Evolutionary conservation across 139 green algal genomes (phyloP), one percentile per base, ranked within the genome.

Genomic region (Eudorina sp.): DNA sequence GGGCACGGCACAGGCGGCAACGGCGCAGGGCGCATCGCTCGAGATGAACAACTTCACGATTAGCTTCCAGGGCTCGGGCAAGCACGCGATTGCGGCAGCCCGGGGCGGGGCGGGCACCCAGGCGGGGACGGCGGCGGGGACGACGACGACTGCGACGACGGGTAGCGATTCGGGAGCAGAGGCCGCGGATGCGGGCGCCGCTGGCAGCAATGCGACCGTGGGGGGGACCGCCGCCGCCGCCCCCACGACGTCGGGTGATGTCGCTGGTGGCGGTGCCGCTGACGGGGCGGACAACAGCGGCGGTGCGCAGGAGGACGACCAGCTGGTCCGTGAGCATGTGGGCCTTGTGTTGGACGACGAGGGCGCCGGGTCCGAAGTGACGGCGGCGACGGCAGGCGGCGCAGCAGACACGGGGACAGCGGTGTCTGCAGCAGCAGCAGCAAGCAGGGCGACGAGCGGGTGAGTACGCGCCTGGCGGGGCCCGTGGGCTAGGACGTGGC

Each of bases 301-400:
- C n/a, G n/a, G n/a, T n/a, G n/a, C n/a, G n/a, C n/a, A 53, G 7
- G 79, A 58, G 41, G 60, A 86, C 2, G 62, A 62, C 29, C 60
- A 86, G 25, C 60, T 86, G 27, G 25, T 40, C 0, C 53, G 79
- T 2, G 79, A 75, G 34, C 41, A 69, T 4, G n/a, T 62, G 4
- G 40, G 27, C 9, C 79, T 85, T 27, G 43, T 27, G 55, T 43
- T 85, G 31, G 79, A 85, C 27, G 79, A 85, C 21, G 79, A 25
- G 40, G 70, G 55, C 40, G 58, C 18, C 58, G 23, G 58, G 58
- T 14, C 18, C 58, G 16, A 31, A 21, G 62, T 6, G n/a, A 29
- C 55, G 36, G 38, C 51, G 25, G 23, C 75, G 25, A 6, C 75
- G 38, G 31, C 75, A 36, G 66, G 9, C n/a, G 31, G 62, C 16